Evolutionary conservation across 805 yeast species (phyloP), one percentile per base, ranked within the genome.

Genomic region (Candida sithepensis): DNA sequence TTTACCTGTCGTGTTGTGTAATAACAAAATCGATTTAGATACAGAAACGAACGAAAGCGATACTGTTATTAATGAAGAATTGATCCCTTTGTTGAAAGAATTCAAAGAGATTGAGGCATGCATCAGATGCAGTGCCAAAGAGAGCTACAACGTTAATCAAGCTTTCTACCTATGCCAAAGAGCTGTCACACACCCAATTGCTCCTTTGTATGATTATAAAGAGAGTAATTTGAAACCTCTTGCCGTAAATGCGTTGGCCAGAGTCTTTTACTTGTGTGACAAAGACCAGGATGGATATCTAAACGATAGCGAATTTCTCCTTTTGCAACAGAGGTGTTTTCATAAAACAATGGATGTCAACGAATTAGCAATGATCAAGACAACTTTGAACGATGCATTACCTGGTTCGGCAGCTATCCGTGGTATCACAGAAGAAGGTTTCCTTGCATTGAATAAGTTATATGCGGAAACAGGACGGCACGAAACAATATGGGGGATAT

Each of bases 401-500:
- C 60, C 72, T 2, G 65, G 69, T 1, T 51, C 50, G 1, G 67
- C 63, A 8, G 68, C 68, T 19, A 44, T 44, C 14, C 67, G 64
- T 42, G 96, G 96, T 0, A 70, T 92, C 2, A 78, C 88, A 0
- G 77, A 74, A 44, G 80, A 78, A 41, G 98, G 96, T 0, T 94
- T 94, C 59, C 67, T 94, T 2, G 69, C 81, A 0, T 69, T 94
- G 45, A 90, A 88, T 65, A 86, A 84, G 59, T 67, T 88, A 22
- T 94, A 86, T 63, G 96, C 95, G 1, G 96, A 89, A 55, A 79
- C 80, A 33, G 99, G 99, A 0, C 72, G 98, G 28, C 98, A 94
- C 64, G 99, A 94, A 63, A 94, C 98, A 0, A 85, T 89, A 0
- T 94, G 99, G 99, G 96, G 96, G 0, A 88, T 94, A 19, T 64